These are phyloP conservation scores for Taiwanofungus camphoratus DNA, from an alignment of 1,284 basidiomycete genomes.

Conservation along the genomic window DNA sequence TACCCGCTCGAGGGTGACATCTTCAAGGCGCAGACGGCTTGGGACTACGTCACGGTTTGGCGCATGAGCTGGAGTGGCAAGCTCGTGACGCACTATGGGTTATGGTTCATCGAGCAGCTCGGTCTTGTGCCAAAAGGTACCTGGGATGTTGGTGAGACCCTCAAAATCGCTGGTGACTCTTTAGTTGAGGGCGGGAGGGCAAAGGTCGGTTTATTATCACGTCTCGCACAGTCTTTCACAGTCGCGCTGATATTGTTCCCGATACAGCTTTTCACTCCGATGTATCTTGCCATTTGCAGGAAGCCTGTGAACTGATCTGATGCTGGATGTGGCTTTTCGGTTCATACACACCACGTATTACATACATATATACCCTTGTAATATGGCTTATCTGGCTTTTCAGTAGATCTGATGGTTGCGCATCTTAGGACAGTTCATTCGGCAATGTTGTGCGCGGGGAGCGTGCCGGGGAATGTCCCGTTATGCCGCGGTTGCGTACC, in stretches of 20 bases:
- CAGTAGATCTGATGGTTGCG: no score
- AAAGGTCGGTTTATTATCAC: constrained; percentile 55
- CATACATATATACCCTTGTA: constrained; percentile 2
- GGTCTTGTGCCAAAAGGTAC: constrained; percentile 92
- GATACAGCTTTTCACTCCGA: constrained; percentile 71
- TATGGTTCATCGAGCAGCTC: constrained; percentile 76
- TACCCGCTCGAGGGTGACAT: constrained; percentile 96
- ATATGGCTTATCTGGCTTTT: no score
- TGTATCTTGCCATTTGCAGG: constrained; percentile 67
- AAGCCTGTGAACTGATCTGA: constrained; percentile 45
- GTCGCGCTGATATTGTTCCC: background rate
- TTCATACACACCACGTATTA: background rate
- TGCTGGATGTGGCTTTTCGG: background rate
- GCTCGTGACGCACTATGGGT: constrained; percentile 78
- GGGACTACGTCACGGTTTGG: constrained; percentile 89
- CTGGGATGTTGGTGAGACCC: constrained; percentile 82
- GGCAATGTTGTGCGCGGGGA: no score
- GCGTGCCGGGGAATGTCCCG: no score
- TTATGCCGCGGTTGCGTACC: no score
- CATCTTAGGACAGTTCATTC: no score
- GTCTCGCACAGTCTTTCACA: constrained; percentile 8
- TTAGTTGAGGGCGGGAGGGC: constrained; percentile 82
- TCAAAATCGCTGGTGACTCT: constrained; percentile 79
- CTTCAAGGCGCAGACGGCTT: constrained; percentile 86
- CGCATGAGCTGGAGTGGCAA: constrained; percentile 88